phyloP scores from a whole-genome alignment of 139 green algal genomes.

The Edaphochlamys debaryana region DNA sequence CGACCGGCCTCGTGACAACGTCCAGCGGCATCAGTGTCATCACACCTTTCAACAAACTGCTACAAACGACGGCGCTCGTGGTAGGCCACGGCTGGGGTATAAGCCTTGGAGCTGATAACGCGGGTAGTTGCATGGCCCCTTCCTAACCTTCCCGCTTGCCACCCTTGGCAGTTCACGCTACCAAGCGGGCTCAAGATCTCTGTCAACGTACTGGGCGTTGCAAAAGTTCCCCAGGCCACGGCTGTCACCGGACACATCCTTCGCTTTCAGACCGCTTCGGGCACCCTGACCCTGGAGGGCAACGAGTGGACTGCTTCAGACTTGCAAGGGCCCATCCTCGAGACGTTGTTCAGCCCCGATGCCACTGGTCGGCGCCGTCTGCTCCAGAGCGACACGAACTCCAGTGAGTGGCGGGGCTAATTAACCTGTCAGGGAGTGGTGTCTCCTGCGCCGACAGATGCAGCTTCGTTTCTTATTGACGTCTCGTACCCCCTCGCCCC shows the following conservation, averaged over 20 bases:
- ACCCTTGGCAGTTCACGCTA: neutral
- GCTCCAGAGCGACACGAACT: neutral
- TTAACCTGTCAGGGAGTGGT: no score
- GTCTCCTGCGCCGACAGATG: no score
- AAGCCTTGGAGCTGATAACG: no score
- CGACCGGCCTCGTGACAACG: no score
- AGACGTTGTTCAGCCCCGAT: neutral
- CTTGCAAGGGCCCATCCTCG: neutral
- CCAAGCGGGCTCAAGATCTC: neutral
- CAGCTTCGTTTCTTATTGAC: no score
- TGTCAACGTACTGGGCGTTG: neutral
- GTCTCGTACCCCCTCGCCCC: no score
- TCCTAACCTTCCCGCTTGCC: no score
- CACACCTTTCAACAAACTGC: neutral
- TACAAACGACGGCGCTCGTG: neutral
- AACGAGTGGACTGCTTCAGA: neutral
- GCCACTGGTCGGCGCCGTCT: neutral
- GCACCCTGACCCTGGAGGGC: neutral
- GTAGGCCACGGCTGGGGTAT: neutral
- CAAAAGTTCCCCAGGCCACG: neutral
- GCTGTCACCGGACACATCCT: neutral
- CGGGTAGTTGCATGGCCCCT: no score
- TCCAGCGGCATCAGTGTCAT: neutral
- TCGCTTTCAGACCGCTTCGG: neutral
- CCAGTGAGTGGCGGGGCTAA: constrained; percentile 19